Evolutionary conservation across 176 grass and related monocot genomes (phyloP).

Genomic region (Pontederia crassipes): DNA sequence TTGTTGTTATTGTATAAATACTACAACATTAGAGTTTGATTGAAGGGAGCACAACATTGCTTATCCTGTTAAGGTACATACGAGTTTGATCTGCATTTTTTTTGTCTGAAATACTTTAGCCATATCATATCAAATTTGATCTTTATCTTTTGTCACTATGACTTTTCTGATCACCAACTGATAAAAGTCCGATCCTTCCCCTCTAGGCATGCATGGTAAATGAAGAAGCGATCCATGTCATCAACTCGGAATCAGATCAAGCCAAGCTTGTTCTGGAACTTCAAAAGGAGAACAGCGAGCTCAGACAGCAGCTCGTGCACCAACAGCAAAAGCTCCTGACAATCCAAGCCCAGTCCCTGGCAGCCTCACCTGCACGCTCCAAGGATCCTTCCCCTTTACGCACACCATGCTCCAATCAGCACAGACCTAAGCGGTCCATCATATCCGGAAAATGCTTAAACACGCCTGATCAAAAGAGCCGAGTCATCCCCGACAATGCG

Average conservation of each 20-base stretch:
- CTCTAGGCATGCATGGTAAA: conserved; percentile 29
- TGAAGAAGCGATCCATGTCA: conserved; percentile 44
- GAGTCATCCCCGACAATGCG: conserved; percentile 19
- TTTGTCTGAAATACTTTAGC: background rate
- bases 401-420: conserved; percentile 45
- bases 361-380: conserved; percentile 28
- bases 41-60: no score
- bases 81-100: background rate
- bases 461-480: conserved; percentile 54
- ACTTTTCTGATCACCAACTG: no score
- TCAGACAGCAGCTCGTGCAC: conserved; percentile 69
- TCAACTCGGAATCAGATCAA: conserved; percentile 59
- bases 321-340: conserved; percentile 71
- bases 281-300: conserved; percentile 78
- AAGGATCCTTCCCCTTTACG: conserved; percentile 27
- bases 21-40: no score
- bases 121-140: no score
- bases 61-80: no score
- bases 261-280: conserved; percentile 70
- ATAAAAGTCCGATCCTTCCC: no score
- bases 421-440: conserved; percentile 55
- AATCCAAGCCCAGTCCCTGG: conserved; percentile 57
- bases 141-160: no score
- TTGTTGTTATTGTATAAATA: no score
- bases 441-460: conserved; percentile 53